Evolutionary conservation across 1,139 yeast species (phyloP), one percentile per base, ranked within the genome.

Genomic region (Suhomyces bribrorum): DNA sequence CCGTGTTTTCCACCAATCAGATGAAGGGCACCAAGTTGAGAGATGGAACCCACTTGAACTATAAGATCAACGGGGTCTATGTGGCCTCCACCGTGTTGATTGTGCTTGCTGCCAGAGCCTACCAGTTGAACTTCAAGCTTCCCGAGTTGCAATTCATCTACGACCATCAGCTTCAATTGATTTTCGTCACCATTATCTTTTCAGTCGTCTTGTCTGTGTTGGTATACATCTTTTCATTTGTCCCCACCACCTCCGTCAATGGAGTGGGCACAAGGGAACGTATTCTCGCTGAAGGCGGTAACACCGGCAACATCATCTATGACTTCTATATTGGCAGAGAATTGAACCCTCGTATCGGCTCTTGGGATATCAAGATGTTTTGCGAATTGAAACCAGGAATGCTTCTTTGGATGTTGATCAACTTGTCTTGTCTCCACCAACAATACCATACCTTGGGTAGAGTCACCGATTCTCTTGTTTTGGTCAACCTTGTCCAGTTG

Each of bases 251-350:
- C 11, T 61, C 48, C 18, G 61, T 64, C 15, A 83, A 84, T 57
- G 85, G 81, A 11, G 46, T 51, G 5, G 77, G 75, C 13, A 81
- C 79, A 4, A 69, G 67, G 13, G 94, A 86, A 54, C 74, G 86
- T 44, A 79, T 90, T 30, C 70, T 92, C 41, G 92, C 97, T 0
- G 65, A 77, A 29, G 94, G 94, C 33, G 98, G 98, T 4, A 92
- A 92, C 63, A 73, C 96, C 0, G 87, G 88, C 0, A 81, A 78
- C 49, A 49, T 65, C 1, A 53, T 90, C 20, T 92, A 86, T 58
- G 97, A 92, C 62, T 92, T 97, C 96, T 94, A 88, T 57, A 89
- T 92, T 59, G 99, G 99, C 20, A 78, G 98, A 38, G 97, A 92
- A 61, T 71, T 94, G 56, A 94, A 94, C 57, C 98, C 98, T 23